Evolutionary conservation across 768 basidiomycete genomes (phyloP), one percentile per base, ranked within the genome.

Genomic region (Boletus rubropictus): DNA sequence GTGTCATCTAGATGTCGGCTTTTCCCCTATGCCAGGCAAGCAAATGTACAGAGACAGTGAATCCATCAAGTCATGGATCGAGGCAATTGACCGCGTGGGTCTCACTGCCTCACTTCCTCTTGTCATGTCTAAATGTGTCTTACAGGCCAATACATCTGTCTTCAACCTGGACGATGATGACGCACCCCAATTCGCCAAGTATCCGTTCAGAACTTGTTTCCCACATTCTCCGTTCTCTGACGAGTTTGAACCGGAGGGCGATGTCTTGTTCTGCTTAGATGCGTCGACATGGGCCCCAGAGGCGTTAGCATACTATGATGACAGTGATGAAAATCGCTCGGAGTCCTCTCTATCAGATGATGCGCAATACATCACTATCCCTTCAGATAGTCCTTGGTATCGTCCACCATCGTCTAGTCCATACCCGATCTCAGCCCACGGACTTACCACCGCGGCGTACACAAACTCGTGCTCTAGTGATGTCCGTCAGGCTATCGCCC

Each of bases 351-450:
- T 44, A 14, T 56, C 65, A 31, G 58, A 58, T 21, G 62, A 64
- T 37, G 65, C 61, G 3, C 74, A 76, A 52, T 69, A 70, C 37
- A 57, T 75, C 40, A 63, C 58, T 42, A 72, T 76, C 39, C 63
- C 67, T 10, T 59, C 53, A 28, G 66, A 67, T 42, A 74, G 67
- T 34, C 68, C 67, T 4, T 75, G 72, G 63, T 70, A 69, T 50
- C 62, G 56, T 20, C 56, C 48, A 27, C 63, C 67, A 27, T 58
- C 65, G 22, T 53, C 59, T 18, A 62, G 59, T 44, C 60, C 64
- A 5, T 52, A 49, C 36, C 62, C 58, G 3, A n/a, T 51, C n/a
- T 42, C 62, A 1, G 58, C 54, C 25, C 43, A 53, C 21, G 58
- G 57, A 35, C 29, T 61, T 28, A 46, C 20, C 22, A 54, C 54